Base-by-base conservation (phyloP, 305 asterid genomes). In the Lippia alba region DNA sequence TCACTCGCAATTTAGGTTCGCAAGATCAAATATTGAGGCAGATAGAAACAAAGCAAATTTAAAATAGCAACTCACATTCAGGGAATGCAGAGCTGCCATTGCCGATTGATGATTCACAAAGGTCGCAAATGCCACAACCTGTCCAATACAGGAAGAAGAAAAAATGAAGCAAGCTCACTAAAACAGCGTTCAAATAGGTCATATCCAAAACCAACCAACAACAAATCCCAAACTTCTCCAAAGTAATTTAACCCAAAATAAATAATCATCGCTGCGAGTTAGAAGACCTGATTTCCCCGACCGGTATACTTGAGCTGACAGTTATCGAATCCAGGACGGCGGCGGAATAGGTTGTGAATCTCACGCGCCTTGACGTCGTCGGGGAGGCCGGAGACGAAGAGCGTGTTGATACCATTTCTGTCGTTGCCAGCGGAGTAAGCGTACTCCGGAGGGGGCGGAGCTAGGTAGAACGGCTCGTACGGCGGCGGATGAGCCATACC, bases 351-450 rank as follows among this genome's bases (percentile, higher is more conserved):
- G 71, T 94, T 94, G 89, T 94, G 99, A 80, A 94, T 94, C 83
- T 94, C 99, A 64, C 99, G 99, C 72, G 99, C 96, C 84, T 87
- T 91, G 72, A 94, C 93, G 82, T 94, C 99, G 83, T 94, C 97
- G 19, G 99, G 99, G 41, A 94, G 91, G 30, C 99, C 99, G 46
- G 98, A 91, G 64, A 94, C 92, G 79, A 91, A 94, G 0, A 94
- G 87, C 16, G 99, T 91, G 74, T 85, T 88, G 68, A 94, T 90
- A 56, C 86, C 89, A 53, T 73, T 79, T 33, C 80, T 76, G 51
- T 86, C 96, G 17, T 64, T 68, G 75, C 66, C 36, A 73, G 76
- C 36, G 74, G 76, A 53, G 76, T 80, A 87, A 6, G 39, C 70
- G 74, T 81, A 84, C 15, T 79, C 91, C 15, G 76, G 77, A 7